phyloP scores from a whole-genome alignment of 73 alveolate species.

The Paramecium sonneborni region DNA sequence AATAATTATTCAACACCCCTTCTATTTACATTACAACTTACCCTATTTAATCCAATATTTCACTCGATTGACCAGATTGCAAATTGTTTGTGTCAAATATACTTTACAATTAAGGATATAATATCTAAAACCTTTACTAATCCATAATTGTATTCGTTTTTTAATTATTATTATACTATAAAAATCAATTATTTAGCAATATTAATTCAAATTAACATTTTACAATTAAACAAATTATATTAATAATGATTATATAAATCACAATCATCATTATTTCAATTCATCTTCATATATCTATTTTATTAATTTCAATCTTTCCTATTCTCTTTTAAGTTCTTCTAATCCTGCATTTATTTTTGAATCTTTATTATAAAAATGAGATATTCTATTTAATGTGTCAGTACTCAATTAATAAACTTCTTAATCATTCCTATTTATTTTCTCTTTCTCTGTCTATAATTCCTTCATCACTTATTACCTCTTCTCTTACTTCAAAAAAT shows the following conservation, averaged over 20 bases:
- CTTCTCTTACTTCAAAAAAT: neutral
- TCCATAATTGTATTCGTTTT: conserved; percentile 21
- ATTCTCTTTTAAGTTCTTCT: neutral
- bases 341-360: neutral
- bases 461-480: neutral
- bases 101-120: neutral
- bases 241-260: no score
- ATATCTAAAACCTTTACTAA: neutral
- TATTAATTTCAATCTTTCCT: conserved; percentile 32
- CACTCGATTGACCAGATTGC: neutral
- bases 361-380: conserved; percentile 44
- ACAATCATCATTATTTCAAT: conserved; percentile 18
- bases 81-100: conserved; percentile 16
- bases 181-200: neutral
- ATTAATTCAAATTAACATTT: neutral
- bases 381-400: conserved; percentile 1
- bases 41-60: conserved; percentile 18
- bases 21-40: neutral
- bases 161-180: neutral
- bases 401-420: neutral
- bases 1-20: neutral
- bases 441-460: neutral
- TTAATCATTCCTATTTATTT: neutral
- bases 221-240: neutral
- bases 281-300: conserved; percentile 19